Evolutionary conservation across 192 early-diverging fungal species (phyloP).

Genomic region (Coemansia sp.): DNA sequence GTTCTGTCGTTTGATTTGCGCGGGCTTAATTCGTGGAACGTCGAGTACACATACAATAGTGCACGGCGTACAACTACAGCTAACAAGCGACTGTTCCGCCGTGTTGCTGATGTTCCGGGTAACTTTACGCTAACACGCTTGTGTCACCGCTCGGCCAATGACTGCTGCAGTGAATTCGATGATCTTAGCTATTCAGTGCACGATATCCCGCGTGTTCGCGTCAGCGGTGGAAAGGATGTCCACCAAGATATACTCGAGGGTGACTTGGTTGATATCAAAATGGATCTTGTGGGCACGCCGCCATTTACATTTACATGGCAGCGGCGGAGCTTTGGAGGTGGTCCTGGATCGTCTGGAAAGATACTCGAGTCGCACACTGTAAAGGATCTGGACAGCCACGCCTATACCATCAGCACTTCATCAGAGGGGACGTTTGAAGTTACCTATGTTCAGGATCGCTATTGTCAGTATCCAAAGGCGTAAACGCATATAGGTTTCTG

Average conservation of each 20-base stretch:
- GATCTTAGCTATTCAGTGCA: conserved; percentile 56
- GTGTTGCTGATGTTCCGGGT: conserved; percentile 59
- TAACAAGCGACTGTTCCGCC: conserved; percentile 60
- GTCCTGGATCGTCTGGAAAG: conserved; percentile 3
- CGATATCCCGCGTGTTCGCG: conserved; percentile 60
- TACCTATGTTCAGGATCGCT: conserved; percentile 59
- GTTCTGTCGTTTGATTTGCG: conserved; percentile 64
- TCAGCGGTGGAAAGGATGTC: conserved; percentile 64
- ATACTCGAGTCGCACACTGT: conserved; percentile 57
- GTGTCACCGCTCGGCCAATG: conserved; percentile 58
- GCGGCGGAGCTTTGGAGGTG: conserved; percentile 28
- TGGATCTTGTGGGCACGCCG: conserved; percentile 63
- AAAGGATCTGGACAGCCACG: conserved; percentile 47
- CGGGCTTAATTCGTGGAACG: conserved; percentile 64
- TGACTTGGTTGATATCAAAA: conserved; percentile 54
- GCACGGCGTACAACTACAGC: conserved; percentile 15
- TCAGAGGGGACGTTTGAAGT: conserved; percentile 67
- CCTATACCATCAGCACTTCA: conserved; percentile 57
- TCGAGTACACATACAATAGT: conserved; percentile 56
- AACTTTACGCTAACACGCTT: conserved; percentile 57
- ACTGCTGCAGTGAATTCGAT: conserved; percentile 59
- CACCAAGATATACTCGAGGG: conserved; percentile 66
- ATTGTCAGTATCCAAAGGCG: conserved; percentile 63
- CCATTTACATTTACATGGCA: conserved; percentile 72
- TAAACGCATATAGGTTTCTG: conserved; percentile 5